Percentiles rank a stretch among this genome's conserved stretches.
Conservation (phyloP, 2,329 filamentous ascomycete species). For the Orbilia javanica region DNA sequence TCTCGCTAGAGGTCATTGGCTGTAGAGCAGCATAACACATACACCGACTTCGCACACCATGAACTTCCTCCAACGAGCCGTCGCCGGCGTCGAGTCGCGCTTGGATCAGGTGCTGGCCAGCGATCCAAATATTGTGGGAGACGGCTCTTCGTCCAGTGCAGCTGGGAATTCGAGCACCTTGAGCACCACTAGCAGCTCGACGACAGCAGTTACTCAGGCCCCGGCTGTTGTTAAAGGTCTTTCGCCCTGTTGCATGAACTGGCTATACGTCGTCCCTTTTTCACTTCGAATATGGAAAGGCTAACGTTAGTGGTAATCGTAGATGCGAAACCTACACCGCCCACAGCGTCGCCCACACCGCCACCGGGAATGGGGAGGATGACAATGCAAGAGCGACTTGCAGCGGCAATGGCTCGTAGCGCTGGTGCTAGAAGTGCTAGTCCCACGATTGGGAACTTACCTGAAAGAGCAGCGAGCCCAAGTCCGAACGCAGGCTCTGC, state of each 20-base stretch:
- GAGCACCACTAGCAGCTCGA: background rate
- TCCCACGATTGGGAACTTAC: constrained; percentile 70
- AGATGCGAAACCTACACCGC: constrained; percentile 56
- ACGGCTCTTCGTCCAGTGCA: constrained; percentile 62
- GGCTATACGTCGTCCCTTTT: background rate
- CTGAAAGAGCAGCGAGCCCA: constrained; percentile 66
- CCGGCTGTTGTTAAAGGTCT: constrained; percentile 30
- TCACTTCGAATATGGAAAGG: background rate
- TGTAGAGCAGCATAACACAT: constrained; percentile 2
- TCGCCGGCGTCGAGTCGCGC: constrained; percentile 91
- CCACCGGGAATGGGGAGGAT: constrained; percentile 71
- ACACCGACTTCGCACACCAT: constrained; percentile 46
- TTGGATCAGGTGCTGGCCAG: constrained; percentile 92
- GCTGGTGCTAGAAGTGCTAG: constrained; percentile 68
- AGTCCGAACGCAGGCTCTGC: constrained; percentile 68
- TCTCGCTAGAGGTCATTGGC: constrained; percentile 9
- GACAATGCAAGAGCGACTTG: constrained; percentile 83
- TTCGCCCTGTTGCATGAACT: background rate
- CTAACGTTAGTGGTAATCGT: constrained; percentile 2
- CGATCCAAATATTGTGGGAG: constrained; percentile 67
- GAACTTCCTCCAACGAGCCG: constrained; percentile 83
- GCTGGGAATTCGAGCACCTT: constrained; percentile 41
- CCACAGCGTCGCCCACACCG: constrained; percentile 65
- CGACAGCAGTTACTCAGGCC: constrained; percentile 1
- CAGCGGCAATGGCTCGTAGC: constrained; percentile 85